These are phyloP conservation scores for Laetiporus sulphureus DNA, from an alignment of 1,284 basidiomycete genomes.

Conservation along the genomic window DNA sequence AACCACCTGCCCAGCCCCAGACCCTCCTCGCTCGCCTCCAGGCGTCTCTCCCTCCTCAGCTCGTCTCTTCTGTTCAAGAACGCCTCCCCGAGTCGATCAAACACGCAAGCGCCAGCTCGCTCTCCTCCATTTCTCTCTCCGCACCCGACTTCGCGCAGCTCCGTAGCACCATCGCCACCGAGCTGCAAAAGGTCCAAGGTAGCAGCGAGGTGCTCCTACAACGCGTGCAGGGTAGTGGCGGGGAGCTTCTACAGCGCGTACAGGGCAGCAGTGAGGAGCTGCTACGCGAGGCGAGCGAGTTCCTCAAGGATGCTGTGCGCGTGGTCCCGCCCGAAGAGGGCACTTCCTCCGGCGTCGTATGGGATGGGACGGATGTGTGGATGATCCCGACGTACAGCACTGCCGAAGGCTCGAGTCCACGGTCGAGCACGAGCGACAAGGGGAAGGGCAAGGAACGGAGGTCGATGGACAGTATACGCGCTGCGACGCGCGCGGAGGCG, in stretches of 20 bases:
- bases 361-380: slow-evolving; percentile 85
- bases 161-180: slow-evolving; percentile 55
- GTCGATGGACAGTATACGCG: slow-evolving; percentile 38
- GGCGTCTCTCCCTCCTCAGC: slow-evolving; percentile 62
- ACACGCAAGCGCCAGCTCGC: slow-evolving; percentile 37
- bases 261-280: slow-evolving; percentile 56
- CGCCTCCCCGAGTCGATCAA: slow-evolving; percentile 49
- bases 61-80: slow-evolving; percentile 62
- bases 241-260: slow-evolving; percentile 67
- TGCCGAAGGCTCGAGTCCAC: slow-evolving; percentile 10
- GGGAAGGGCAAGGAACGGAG: slow-evolving; percentile 37
- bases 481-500: slow-evolving; percentile 73
- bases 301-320: slow-evolving; percentile 80
- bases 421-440: too few species aligned
- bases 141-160: slow-evolving; percentile 60
- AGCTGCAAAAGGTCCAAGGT: slow-evolving; percentile 69
- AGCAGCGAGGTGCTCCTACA: slow-evolving; percentile 79
- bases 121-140: slow-evolving; percentile 16
- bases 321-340: slow-evolving; percentile 75
- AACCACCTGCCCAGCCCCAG: slow-evolving; percentile 28
- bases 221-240: slow-evolving; percentile 67
- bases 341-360: slow-evolving; percentile 40
- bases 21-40: slow-evolving; percentile 66
- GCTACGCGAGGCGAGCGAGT: slow-evolving; percentile 68
- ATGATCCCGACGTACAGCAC: slow-evolving; percentile 43